phyloP scores from a whole-genome alignment of 2,329 filamentous ascomycete genomes.

The Pseudohalonectria lignicola region DNA sequence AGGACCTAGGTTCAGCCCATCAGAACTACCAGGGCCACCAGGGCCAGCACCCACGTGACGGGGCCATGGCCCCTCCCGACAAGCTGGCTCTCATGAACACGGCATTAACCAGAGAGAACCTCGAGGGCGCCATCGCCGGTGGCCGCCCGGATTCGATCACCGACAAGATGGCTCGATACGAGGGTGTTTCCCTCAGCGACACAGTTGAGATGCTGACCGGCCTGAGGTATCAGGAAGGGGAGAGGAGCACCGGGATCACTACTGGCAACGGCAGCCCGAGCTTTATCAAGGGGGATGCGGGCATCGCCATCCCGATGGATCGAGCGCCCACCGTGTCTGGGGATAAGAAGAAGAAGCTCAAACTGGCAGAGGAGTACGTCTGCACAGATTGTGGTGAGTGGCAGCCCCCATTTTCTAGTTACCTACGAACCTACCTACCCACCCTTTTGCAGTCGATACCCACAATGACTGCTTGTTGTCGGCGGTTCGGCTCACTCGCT shows the following conservation, averaged over 20 bases:
- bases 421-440: no score
- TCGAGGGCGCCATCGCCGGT: constrained; percentile 56
- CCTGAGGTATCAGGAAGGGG: constrained; percentile 75
- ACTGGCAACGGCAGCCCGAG: constrained; percentile 74
- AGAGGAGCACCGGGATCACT: constrained; percentile 78
- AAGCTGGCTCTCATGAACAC: constrained; percentile 51
- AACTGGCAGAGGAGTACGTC: constrained; percentile 78
- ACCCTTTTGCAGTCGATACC: no score
- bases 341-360: constrained; percentile 84
- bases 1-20: not conserved
- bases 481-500: no score
- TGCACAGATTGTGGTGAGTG: constrained; percentile 80
- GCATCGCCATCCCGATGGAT: constrained; percentile 74
- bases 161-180: constrained; percentile 77
- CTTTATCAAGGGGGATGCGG: constrained; percentile 74
- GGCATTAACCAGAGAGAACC: constrained; percentile 67
- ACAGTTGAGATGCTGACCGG: constrained; percentile 92
- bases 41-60: constrained; percentile 1
- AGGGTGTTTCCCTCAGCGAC: constrained; percentile 64
- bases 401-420: no score
- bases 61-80: constrained; percentile 54
- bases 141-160: constrained; percentile 64
- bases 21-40: constrained; percentile 7
- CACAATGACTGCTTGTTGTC: no score
- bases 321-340: not conserved